These are phyloP conservation scores for Phytophthora pisi DNA, from an alignment of 352 stramenopile species.

Conservation along the genomic window DNA sequence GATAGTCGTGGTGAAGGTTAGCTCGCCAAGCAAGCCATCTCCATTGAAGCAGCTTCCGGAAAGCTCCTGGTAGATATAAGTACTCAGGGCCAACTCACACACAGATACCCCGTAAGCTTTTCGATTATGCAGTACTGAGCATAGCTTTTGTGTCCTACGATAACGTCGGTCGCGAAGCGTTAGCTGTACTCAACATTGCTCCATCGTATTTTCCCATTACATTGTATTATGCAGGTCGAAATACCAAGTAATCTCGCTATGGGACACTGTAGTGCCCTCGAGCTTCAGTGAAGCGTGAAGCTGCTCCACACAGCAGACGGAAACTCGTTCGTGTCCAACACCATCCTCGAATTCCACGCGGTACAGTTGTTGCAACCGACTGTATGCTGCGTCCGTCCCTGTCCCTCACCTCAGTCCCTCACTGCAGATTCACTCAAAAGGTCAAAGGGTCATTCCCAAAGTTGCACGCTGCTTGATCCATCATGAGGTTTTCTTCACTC, in stretches of 20 bases:
- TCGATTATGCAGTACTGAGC: neutral
- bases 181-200: neutral
- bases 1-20: neutral
- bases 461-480: conserved; percentile 8
- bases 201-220: neutral
- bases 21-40: no score
- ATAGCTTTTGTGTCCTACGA: neutral
- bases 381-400: neutral
- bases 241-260: no score
- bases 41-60: no score
- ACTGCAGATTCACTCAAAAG: conserved; percentile 3
- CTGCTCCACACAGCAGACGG: neutral
- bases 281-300: no score
- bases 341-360: neutral
- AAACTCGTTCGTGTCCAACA: conserved; percentile 20
- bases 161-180: neutral
- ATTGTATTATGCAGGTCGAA: no score
- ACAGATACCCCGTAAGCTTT: neutral
- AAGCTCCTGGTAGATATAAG: no score
- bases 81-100: no score
- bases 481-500: conserved; percentile 12
- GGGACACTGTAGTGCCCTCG: no score
- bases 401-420: neutral
- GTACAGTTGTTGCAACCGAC: conserved; percentile 5
- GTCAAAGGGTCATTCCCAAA: conserved; percentile 27